Evolutionary conservation across 2,329 filamentous ascomycete genomes (phyloP).

Genomic region (Venturiaceae sp.): DNA sequence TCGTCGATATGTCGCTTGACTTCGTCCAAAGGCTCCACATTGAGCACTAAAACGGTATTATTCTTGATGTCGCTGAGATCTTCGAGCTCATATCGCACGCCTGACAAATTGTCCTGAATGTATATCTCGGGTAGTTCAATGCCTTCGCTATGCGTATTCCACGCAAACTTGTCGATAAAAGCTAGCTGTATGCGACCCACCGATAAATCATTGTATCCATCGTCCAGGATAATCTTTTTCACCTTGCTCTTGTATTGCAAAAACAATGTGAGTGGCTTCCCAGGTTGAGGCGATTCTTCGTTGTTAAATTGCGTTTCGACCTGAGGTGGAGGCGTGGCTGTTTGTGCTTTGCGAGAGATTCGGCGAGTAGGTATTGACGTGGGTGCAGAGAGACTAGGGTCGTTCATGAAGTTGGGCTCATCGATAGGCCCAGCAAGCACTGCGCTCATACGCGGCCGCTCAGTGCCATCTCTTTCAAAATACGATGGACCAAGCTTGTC

Average conservation of each 20-base stretch:
- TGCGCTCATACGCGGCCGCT: slow-evolving; percentile 20
- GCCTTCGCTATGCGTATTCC: slow-evolving; percentile 94
- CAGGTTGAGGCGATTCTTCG: slow-evolving; percentile 56
- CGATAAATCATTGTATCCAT: slow-evolving; percentile 75
- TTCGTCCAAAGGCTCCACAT: slow-evolving; percentile 87
- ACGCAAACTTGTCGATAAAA: slow-evolving; percentile 98
- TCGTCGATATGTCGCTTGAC: slow-evolving; percentile 96
- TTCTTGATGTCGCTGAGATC: slow-evolving; percentile 91
- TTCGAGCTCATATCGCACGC: slow-evolving; percentile 92
- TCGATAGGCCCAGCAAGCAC: slow-evolving; percentile 25
- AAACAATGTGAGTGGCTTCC: slow-evolving; percentile 87
- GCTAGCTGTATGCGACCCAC: slow-evolving; percentile 84
- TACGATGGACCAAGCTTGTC: slow-evolving; percentile 46
- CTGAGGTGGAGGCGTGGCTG: slow-evolving; percentile 29
- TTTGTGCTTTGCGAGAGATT: slow-evolving; percentile 22
- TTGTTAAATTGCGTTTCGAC: slow-evolving; percentile 31
- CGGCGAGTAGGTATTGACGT: slow-evolving; percentile 16
- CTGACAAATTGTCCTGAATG: slow-evolving; percentile 90
- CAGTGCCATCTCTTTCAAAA: slow-evolving; percentile 17
- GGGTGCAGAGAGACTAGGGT: not conserved
- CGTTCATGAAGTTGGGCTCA: slow-evolving; percentile 14
- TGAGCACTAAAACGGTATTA: slow-evolving; percentile 86
- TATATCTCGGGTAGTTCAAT: slow-evolving; percentile 93
- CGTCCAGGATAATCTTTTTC: slow-evolving; percentile 85
- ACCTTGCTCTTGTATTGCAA: slow-evolving; percentile 95